Base-by-base conservation (phyloP, 768 basidiomycete genomes). In the Ramaria rubella region DNA sequence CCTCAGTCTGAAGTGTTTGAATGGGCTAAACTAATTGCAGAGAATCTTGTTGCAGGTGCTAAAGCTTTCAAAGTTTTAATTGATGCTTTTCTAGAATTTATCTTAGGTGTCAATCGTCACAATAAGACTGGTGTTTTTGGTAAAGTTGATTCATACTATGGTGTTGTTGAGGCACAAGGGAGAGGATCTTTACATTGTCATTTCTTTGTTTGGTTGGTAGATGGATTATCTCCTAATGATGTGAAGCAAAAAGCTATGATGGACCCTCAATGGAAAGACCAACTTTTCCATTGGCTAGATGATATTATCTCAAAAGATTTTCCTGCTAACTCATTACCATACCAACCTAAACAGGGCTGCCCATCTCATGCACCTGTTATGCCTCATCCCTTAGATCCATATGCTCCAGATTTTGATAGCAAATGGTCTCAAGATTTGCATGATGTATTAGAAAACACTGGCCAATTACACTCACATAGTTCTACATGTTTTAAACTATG, bases 401-500 rank as follows among this genome's bases (percentile, higher is more conserved):
- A 7, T 2, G 2, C 21, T 3, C 33, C 11, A 50, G n/a, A 24
- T 23, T 11, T 9, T 27, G 8, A 50, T 23, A 30, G 30, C n/a
- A n/a, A n/a, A 30, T 50, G 9, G 9, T 23, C 14, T 26, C 23
- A 30, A 26, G 49, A 50, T 50, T 14, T 11, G n/a, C 23, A 8
- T 11, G 30, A 50, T 8, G 4, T 51, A 3, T 27, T 51, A 3
- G 17, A 51, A 29, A 3, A 23, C 21, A 51, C 49, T 3, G 49
- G 27, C 2, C 49, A 51, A 51, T 21, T 51, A 27, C 49, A 50
- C n/a, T 17, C 23, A 27, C 49, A 50, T 27, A 26, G 24, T 12
- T 27, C 9, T 50, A 50, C 49, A 50, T 50, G 49, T 27, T 50
- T 50, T 30, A 50, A 50, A 30, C 49, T n/a, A n/a, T n/a, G n/a